Evolutionary conservation across 192 early-diverging fungal species (phyloP).

Genomic region (Spinellus fusiger): DNA sequence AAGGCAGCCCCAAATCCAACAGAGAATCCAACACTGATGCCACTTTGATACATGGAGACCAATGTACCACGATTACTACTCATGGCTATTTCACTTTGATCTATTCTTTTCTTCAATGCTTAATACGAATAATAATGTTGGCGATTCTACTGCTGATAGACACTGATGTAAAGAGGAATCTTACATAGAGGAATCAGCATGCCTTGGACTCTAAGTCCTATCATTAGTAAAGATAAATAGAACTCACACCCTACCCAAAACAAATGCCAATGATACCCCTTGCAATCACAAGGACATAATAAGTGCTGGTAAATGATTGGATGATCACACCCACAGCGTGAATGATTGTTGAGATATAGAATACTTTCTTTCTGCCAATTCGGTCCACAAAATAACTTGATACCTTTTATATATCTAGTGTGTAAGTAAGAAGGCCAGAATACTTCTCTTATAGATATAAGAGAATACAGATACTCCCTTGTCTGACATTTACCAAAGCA

Average conservation of each 20-base stretch:
- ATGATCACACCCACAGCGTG: constrained; percentile 45
- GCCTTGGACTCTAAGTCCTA: constrained; percentile 29
- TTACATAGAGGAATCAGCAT: constrained; percentile 51
- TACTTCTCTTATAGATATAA: too few species aligned
- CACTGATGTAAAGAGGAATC: background rate
- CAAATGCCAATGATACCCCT: constrained; percentile 43
- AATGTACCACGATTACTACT: constrained; percentile 71
- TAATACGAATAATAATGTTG: too few species aligned
- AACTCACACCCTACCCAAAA: constrained; percentile 26
- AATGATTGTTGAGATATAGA: constrained; percentile 37
- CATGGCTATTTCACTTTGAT: constrained; percentile 22
- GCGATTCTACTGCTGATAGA: background rate
- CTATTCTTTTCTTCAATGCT: too few species aligned
- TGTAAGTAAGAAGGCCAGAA: too few species aligned
- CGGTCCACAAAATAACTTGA: constrained; percentile 52
- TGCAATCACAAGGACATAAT: constrained; percentile 40
- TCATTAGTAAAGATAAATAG: constrained; percentile 17
- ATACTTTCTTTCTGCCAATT: constrained; percentile 41
- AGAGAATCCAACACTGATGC: constrained; percentile 77
- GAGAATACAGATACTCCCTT: constrained; percentile 57
- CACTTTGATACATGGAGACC: constrained; percentile 79
- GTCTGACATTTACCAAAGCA: constrained; percentile 32
- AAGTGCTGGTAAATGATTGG: constrained; percentile 35
- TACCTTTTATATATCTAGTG: too few species aligned
- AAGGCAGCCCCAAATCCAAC: constrained; percentile 30